A percentile compares a stretch with the other conserved stretches of the same genome.
Conservation (phyloP, 208 protist species). For the Naegleria gruberi region DNA sequence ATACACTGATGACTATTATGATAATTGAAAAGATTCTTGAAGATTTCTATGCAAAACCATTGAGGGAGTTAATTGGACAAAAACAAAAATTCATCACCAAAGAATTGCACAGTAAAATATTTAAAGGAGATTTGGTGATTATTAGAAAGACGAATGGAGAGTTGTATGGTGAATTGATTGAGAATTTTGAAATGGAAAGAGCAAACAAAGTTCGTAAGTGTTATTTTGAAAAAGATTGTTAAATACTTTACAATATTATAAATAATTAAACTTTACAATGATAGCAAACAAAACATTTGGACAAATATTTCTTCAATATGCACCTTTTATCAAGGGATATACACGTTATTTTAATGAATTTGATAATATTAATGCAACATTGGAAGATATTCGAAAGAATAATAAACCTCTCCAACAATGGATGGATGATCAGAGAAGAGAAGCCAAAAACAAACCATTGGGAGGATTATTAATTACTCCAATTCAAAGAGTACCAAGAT, state of each 20-base stretch:
- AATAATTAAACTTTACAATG: background rate
- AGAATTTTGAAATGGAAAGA: conserved; percentile 3
- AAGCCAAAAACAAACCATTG: background rate
- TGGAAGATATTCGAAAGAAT: background rate
- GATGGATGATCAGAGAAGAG: background rate
- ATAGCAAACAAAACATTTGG: background rate
- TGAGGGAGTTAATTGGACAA: background rate
- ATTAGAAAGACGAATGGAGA: background rate
- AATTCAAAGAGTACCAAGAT: background rate
- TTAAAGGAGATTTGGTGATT: background rate
- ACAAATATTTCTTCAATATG: background rate
- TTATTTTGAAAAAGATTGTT: too few relatives aligned
- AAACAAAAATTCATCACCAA: background rate
- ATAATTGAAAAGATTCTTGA: too few relatives aligned
- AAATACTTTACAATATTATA: too few relatives aligned
- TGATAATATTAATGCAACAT: background rate
- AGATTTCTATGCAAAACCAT: background rate
- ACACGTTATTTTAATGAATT: background rate
- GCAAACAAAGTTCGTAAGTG: background rate
- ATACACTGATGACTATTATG: too few relatives aligned
- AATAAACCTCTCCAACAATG: background rate
- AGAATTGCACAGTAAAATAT: background rate
- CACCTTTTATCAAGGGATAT: background rate
- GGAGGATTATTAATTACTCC: background rate
- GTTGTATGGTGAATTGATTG: background rate